phyloP scores from a whole-genome alignment of 2,329 filamentous ascomycete species.

The Cercospora berteroae region DNA sequence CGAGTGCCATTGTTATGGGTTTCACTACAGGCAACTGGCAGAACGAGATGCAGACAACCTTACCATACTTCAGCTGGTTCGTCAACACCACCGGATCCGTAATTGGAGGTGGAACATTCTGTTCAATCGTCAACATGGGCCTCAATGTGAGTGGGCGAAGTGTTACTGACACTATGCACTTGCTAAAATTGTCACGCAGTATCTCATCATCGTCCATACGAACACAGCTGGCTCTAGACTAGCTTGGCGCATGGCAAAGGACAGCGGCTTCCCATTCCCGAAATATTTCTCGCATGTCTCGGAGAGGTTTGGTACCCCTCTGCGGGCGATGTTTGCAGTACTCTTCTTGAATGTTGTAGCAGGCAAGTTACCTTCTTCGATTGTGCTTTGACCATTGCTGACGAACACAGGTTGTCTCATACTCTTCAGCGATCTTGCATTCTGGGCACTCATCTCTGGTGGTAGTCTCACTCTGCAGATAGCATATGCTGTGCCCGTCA shows the following conservation, averaged over 20 bases:
- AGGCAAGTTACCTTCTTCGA: not conserved
- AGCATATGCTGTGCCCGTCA: not conserved
- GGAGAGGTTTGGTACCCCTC: not conserved
- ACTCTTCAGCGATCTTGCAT: not conserved
- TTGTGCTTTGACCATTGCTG: not conserved
- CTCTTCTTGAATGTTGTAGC: not conserved
- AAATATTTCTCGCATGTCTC: not conserved
- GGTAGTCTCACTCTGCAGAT: not conserved
- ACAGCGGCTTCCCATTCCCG: conserved; percentile 6
- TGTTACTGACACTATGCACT: not conserved
- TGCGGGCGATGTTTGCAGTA: not conserved
- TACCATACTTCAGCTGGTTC: conserved; percentile 13
- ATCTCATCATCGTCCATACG: conserved; percentile 14
- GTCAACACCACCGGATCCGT: conserved; percentile 7
- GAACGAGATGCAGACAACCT: conserved; percentile 1
- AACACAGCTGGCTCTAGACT: conserved; percentile 7
- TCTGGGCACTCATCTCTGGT: not conserved
- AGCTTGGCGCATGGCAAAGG: conserved; percentile 10
- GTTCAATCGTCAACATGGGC: conserved; percentile 6
- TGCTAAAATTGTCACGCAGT: not conserved
- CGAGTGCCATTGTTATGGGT: conserved; percentile 5
- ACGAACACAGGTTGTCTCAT: not conserved
- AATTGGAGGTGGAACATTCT: conserved; percentile 7
- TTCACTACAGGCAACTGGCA: conserved; percentile 13
- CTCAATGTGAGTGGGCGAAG: conserved; percentile 2